These are phyloP conservation scores for Withania somnifera DNA, from an alignment of 305 asterid species.

Conservation along the genomic window DNA sequence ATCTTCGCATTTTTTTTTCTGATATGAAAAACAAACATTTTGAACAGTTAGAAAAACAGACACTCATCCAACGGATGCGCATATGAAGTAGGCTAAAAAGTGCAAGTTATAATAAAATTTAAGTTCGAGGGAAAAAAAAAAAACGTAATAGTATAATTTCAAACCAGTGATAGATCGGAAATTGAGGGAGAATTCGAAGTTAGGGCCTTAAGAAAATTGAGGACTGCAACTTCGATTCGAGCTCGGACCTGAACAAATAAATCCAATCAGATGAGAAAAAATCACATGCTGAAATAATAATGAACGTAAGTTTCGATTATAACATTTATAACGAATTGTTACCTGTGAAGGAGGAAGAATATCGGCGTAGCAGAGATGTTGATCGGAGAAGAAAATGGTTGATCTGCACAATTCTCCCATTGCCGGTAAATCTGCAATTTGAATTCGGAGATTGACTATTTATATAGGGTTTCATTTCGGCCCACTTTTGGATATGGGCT, in stretches of 20 bases:
- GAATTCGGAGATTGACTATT: background rate
- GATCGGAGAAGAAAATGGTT: conserved; percentile 74
- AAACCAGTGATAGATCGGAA: conserved; percentile 67
- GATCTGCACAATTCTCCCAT: conserved; percentile 60
- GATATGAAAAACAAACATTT: background rate
- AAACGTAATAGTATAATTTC: background rate
- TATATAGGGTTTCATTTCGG: background rate
- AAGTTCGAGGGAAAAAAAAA: no score
- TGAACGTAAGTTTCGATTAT: no score
- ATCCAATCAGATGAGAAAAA: background rate
- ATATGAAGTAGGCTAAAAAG: background rate
- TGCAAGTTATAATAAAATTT: no score
- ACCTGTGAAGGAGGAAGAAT: conserved; percentile 63
- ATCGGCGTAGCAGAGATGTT: conserved; percentile 71
- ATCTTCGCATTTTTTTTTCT: background rate
- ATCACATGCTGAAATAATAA: background rate
- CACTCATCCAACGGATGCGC: no score
- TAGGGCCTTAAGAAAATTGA: conserved; percentile 62
- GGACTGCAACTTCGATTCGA: conserved; percentile 78
- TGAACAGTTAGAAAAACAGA: no score
- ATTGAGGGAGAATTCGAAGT: conserved; percentile 51
- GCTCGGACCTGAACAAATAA: conserved; percentile 54
- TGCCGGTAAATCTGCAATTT: background rate
- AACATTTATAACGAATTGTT: background rate
- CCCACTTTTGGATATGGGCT: background rate